Evolutionary conservation across 208 protist species (phyloP), one percentile per base, ranked within the genome.

Genomic region (Trypanosoma lewisi): DNA sequence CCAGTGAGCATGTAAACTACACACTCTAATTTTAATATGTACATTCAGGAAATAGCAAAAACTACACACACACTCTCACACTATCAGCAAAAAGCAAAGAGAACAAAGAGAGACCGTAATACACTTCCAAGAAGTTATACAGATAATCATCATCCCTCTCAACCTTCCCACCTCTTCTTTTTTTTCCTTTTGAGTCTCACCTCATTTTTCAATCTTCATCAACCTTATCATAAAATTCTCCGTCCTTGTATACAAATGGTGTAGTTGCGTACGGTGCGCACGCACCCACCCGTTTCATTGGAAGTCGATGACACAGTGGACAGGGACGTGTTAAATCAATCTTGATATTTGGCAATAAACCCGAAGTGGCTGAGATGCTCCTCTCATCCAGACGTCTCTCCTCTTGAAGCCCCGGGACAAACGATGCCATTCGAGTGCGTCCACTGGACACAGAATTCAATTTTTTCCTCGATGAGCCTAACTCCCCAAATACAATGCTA

Each of bases 251-350:
- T n/a, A 74, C 68, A 59, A 82, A 94, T 3, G 67, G 59, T n/a
- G 84, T 94, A 25, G 72, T 30, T 0, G 58, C 62, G 66, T 94
- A 94, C n/a, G 84, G 87, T 12, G 60, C 25, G 50, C 51, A n/a
- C 60, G 57, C 45, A 82, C 74, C 25, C 19, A 79, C 61, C 42
- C 61, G 48, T 57, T 71, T 60, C 45, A 70, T 74, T 0, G 82
- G 72, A 14, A 73, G 33, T 8, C 82, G 73, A 44, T 87, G 72
- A 56, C 85, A 92, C 55, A 87, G 31, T 47, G 85, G 85, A 45
- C 85, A 92, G 0, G 53, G 63, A 1, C 48, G 39, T 27, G 39
- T 57, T 23, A 58, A 21, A 52, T 73, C 67, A n/a, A 73, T 36
- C 21, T 50, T 48, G 0, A 65, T 56, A 25, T 68, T 56, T 27